Conservation (phyloP, 148 eudicot genomes). For the Spergularia marina region DNA sequence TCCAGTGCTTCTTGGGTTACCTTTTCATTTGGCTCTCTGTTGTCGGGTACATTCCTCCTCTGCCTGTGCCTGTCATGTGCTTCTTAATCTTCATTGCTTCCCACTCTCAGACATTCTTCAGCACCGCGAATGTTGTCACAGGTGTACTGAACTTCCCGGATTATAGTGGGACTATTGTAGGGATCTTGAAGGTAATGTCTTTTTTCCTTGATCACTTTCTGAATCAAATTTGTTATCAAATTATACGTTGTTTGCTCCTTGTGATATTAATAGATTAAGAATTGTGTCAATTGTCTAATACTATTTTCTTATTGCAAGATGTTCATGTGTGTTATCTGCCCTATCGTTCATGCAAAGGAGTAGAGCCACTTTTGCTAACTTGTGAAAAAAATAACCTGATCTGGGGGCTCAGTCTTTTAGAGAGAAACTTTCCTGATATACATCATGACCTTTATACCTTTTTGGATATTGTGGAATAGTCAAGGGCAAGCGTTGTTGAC, state of each 20-base stretch:
- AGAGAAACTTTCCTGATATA: too few species aligned
- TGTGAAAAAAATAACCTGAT: too few species aligned
- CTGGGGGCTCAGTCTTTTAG: too few species aligned
- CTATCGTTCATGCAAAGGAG: too few species aligned
- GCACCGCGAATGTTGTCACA: slow-evolving; percentile 84
- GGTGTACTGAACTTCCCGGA: slow-evolving; percentile 73
- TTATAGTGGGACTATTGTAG: slow-evolving; percentile 76
- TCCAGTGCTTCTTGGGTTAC: slow-evolving; percentile 74
- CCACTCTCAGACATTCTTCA: slow-evolving; percentile 90
- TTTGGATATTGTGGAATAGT: too few species aligned
- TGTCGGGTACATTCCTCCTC: slow-evolving; percentile 46
- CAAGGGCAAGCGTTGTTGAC: background rate
- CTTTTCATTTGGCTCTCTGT: slow-evolving; percentile 80
- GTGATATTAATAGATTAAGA: background rate
- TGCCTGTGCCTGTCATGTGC: slow-evolving; percentile 61
- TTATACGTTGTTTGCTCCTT: background rate
- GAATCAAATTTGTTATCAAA: too few species aligned
- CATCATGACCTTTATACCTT: too few species aligned
- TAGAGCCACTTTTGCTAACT: too few species aligned
- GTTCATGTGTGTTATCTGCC: too few species aligned
- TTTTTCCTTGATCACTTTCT: too few species aligned
- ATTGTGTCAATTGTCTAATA: background rate
- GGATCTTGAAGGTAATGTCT: slow-evolving; percentile 82
- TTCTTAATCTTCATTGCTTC: slow-evolving; percentile 74
- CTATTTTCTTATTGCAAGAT: too few species aligned